Evolutionary conservation across 257 asterid genomes (phyloP).

Genomic region (Cinchona pubescens): DNA sequence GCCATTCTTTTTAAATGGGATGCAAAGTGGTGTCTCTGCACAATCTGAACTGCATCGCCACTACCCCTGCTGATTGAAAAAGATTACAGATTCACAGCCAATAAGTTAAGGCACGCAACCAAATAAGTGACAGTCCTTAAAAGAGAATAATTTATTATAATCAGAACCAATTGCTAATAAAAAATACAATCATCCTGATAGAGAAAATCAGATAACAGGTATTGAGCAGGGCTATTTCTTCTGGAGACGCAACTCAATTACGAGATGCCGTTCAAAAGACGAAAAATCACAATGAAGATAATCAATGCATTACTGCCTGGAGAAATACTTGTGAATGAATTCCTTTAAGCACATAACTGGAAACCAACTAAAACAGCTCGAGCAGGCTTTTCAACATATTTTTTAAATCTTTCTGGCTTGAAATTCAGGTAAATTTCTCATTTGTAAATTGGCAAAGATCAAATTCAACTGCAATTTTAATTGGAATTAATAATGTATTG

Average conservation of each 20-base stretch:
- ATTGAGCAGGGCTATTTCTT: background rate
- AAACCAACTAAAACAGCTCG: background rate
- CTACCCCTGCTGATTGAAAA: slow-evolving; percentile 63
- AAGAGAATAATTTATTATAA: background rate
- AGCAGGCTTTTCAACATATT: background rate
- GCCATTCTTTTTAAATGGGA: slow-evolving; percentile 96
- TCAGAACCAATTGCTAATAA: background rate
- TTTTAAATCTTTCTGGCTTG: background rate
- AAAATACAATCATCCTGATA: background rate
- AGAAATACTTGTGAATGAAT: background rate
- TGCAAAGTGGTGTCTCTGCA: slow-evolving; percentile 97
- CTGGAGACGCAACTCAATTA: background rate
- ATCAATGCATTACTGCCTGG: too few species aligned
- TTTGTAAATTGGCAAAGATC: too few species aligned
- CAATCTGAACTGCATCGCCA: slow-evolving; percentile 84
- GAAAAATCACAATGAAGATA: too few species aligned
- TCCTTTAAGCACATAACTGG: background rate
- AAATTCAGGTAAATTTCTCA: background rate
- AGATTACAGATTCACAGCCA: slow-evolving; percentile 17
- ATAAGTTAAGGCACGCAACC: slow-evolving; percentile 1
- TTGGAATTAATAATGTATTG: too few species aligned
- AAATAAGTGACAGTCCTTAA: background rate
- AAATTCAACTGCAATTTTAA: too few species aligned
- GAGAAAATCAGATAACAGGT: background rate
- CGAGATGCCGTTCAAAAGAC: too few species aligned